Evolutionary conservation across 306 rosid species (phyloP).

Genomic region (Potentilla sterilis): DNA sequence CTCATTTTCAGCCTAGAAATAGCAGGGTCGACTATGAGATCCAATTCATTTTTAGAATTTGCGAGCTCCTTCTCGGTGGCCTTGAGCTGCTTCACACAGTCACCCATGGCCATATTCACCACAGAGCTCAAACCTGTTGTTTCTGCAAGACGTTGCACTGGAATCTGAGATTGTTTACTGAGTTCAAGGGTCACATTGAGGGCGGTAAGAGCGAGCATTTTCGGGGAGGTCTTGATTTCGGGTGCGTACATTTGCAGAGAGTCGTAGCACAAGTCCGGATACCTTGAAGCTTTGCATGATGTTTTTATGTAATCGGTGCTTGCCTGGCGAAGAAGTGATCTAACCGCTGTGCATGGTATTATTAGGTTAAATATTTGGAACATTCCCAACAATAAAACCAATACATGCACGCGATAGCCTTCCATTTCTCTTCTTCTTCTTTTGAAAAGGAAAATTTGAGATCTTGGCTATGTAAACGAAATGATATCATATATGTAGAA

Average conservation of each 20-base stretch:
- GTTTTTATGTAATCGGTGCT: conserved; percentile 20
- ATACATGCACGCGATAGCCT: neutral
- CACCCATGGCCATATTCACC: conserved; percentile 9
- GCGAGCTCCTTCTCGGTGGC: conserved; percentile 14
- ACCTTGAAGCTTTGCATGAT: conserved; percentile 23
- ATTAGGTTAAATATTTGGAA: neutral
- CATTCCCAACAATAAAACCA: neutral
- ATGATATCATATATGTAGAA: too few relatives aligned
- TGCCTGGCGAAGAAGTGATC: neutral
- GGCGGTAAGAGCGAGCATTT: conserved; percentile 6
- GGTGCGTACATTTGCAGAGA: conserved; percentile 22
- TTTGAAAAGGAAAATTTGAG: neutral
- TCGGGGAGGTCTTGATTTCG: conserved; percentile 13
- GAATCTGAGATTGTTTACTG: neutral
- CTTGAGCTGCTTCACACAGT: conserved; percentile 18
- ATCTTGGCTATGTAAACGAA: neutral
- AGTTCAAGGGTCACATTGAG: conserved; percentile 14
- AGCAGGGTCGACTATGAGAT: neutral
- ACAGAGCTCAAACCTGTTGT: neutral
- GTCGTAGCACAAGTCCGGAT: conserved; percentile 19
- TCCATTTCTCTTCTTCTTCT: neutral
- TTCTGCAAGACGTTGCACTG: neutral
- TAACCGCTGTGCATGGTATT: neutral
- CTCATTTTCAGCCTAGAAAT: neutral
- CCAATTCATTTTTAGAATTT: conserved; percentile 8